Base-by-base conservation (phyloP, 1,284 basidiomycete species). In the Fomitopsis palustris region DNA sequence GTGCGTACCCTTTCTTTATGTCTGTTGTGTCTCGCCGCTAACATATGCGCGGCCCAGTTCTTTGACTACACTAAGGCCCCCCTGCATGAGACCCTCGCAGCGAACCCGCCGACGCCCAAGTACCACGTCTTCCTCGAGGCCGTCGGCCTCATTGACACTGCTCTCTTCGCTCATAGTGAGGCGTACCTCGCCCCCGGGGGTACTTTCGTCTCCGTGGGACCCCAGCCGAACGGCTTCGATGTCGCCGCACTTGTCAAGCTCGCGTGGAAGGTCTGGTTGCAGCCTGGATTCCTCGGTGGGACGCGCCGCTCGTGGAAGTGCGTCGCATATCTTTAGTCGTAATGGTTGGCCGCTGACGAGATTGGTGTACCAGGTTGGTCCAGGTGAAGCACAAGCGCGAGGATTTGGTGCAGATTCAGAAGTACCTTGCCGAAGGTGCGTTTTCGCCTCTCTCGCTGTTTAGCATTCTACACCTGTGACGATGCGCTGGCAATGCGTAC, bases 211-310 rank as follows among this genome's bases (percentile, higher is more conserved):
- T 65, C 65, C 4, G 59, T 64, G 2, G 67, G 67, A 12, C 67
- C 67, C 31, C 63, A 65, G 56, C 78, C 77, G 0, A 41, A 59
- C 12, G 60, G 61, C 4, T 53, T 65, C 21, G 53, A 58, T 27
- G 64, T 65, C 8, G 55, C 55, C 1, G 67, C 57, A 6, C 17
- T 67, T 17, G 21, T 45, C 33, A 58, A 56, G 52, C 60, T 68
- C 8, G 23, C 57, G 17, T 68, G 65, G 65, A 65, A 67, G 29
- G 57, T 69, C 12, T 45, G 62, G 7, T 51, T 75, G 16, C 67
- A 69, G 45, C 83, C 83, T 0, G 60, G 64, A 0, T 80, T 76
- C 68, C 64, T 84, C 8, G 82, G 84, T 0, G 83, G 82, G n/a
- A 71, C 74, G 4, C 74, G 74, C 29, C 74, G 79, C 16, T 67